Percentiles rank a stretch among this genome's conserved stretches.
phyloP scores from a whole-genome alignment of 2,329 filamentous ascomycete genomes.

The Arthroderma sp. region DNA sequence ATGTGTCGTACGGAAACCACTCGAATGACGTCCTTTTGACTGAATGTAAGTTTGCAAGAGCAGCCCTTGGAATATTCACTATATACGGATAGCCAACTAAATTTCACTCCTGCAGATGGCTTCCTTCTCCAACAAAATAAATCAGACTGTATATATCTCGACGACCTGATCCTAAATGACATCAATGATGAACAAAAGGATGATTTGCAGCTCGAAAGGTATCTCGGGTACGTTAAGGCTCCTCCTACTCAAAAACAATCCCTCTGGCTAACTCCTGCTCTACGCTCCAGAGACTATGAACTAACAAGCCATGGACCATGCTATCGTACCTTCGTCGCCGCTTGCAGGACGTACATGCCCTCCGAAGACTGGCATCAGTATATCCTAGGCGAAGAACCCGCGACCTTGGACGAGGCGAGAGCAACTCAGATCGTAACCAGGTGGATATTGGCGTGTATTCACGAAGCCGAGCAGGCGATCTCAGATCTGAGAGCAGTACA shows the following conservation, averaged over 20 bases:
- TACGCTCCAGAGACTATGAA: conserved; percentile 24
- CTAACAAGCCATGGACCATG: conserved; percentile 26
- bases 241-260: neutral
- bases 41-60: conserved; percentile 24
- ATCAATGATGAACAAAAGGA: conserved; percentile 18
- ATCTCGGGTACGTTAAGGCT: conserved; percentile 24
- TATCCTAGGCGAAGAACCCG: conserved; percentile 23
- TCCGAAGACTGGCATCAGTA: conserved; percentile 27
- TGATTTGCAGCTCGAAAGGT: conserved; percentile 24
- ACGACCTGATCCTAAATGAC: conserved; percentile 28
- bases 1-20: conserved; percentile 32
- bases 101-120: conserved; percentile 21
- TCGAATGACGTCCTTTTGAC: conserved; percentile 31
- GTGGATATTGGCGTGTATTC: conserved; percentile 24
- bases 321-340: conserved; percentile 31
- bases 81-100: neutral
- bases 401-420: conserved; percentile 18
- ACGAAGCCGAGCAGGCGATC: conserved; percentile 12
- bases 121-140: conserved; percentile 30
- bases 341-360: conserved; percentile 28
- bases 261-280: neutral
- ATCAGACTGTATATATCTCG: conserved; percentile 29
- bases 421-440: conserved; percentile 21
- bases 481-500: too few species aligned
- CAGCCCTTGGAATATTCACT: neutral